Evolutionary conservation across 1,284 basidiomycete genomes (phyloP), one percentile per base, ranked within the genome.

Genomic region (Moesziomyces sp.): DNA sequence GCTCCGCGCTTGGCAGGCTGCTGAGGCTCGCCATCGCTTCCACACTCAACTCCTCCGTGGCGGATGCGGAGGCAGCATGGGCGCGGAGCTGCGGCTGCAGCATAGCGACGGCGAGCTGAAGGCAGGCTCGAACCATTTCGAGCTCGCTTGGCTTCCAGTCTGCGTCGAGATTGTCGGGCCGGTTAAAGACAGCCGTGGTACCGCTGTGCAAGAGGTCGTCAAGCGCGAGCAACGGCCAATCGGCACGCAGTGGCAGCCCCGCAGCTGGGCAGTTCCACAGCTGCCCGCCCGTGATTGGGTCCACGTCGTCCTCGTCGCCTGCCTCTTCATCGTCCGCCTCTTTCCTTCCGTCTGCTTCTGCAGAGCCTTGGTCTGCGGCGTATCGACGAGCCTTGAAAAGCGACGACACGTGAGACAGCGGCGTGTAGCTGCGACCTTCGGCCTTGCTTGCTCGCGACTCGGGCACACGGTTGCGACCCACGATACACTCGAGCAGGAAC

Each of bases 71-170:
- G 5, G 14, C 7, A 40, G 38, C 38, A 40, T 40, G 51, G 16
- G 13, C 42, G 34, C 38, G 24, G 6, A 73, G 58, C 40, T 47
- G 16, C 19, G 38, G 18, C 23, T 46, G 50, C 61, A 83, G 78
- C 8, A 78, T 56, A 52, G 88, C 78, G 35, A 86, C 85, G 2
- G 88, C 86, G 18, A 94, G 85, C 3, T 89, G 80, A 4, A 94
- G 85, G 6, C 89, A 87, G 0, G 90, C 89, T 21, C 90, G 88
- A 11, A 91, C 90, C 14, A 97, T 86, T 30, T 95, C 91, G 14
- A 89, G 86, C 84, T 97, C 94, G 19, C 89, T 91, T 0, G 90
- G 89, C 79, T 91, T 88, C 94, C 94, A 97, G 6, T 88, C 87
- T 0, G 85, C 75, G 1, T 93, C 92, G 2, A 93, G 86, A 10